A percentile compares a stretch with the other conserved stretches of the same genome.
Evolutionary conservation across 768 basidiomycete genomes (phyloP).

Genomic region (Lactifluus hygrophoroides): DNA sequence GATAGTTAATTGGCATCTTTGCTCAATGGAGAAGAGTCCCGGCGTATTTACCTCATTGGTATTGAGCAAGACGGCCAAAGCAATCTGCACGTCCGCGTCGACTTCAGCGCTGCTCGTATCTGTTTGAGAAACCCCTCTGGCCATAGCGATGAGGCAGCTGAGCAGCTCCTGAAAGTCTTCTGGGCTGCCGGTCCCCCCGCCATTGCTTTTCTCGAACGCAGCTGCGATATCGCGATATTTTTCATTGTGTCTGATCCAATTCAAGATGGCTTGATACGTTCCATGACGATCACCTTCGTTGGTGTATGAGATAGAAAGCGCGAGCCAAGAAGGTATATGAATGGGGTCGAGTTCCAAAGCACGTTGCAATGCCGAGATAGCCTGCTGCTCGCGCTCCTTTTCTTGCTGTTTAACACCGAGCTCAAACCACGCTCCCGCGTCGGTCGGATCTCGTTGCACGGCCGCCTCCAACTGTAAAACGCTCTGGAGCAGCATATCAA

Average conservation of each 20-base stretch:
- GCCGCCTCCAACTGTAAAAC: slow-evolving; percentile 85
- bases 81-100: slow-evolving; percentile 94
- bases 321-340: slow-evolving; percentile 78
- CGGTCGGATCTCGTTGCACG: slow-evolving; percentile 67
- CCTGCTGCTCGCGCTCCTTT: slow-evolving; percentile 89
- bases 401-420: slow-evolving; percentile 97
- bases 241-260: slow-evolving; percentile 70
- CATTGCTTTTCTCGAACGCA: slow-evolving; percentile 27
- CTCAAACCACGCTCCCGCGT: slow-evolving; percentile 77
- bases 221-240: slow-evolving; percentile 41
- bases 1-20: neutral
- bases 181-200: slow-evolving; percentile 24
- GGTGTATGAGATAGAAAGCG: slow-evolving; percentile 81
- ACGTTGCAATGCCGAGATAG: slow-evolving; percentile 74
- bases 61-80: slow-evolving; percentile 87
- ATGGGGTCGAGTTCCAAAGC: slow-evolving; percentile 75
- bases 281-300: slow-evolving; percentile 74
- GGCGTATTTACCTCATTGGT: slow-evolving; percentile 60
- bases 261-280: slow-evolving; percentile 73
- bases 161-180: slow-evolving; percentile 50
- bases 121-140: slow-evolving; percentile 40
- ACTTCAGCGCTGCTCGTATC: slow-evolving; percentile 37
- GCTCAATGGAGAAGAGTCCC: neutral
- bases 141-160: slow-evolving; percentile 76
- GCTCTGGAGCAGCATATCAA: slow-evolving; percentile 40